Evolutionary conservation across 2,329 filamentous ascomycete species (phyloP).

Genomic region (Trichophyton benhamiae): DNA sequence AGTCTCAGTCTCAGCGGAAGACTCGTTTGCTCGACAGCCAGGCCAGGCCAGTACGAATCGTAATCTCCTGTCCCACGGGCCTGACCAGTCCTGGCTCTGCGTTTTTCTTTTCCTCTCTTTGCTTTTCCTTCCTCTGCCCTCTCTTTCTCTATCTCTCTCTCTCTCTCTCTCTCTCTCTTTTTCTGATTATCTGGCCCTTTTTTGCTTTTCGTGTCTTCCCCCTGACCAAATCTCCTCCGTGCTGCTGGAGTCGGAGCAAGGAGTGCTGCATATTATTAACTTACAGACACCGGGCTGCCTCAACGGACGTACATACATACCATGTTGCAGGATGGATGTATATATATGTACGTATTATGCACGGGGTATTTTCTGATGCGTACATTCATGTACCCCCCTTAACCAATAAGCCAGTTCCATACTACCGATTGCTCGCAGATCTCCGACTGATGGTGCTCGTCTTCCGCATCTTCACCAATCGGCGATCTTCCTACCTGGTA

Average conservation of each 20-base stretch:
- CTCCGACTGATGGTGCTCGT: neutral
- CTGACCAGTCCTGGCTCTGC: neutral
- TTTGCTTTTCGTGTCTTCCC: neutral
- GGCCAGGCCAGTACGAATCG: neutral
- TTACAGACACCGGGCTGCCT: neutral
- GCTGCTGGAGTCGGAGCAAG: too few species aligned
- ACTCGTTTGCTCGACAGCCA: neutral
- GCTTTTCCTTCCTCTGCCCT: neutral
- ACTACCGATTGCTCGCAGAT: neutral
- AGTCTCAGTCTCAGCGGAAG: neutral
- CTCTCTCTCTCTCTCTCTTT: neutral
- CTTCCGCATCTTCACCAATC: neutral
- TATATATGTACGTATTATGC: neutral
- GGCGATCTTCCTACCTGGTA: slow-evolving; percentile 1
- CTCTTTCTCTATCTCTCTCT: neutral
- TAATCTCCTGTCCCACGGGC: neutral
- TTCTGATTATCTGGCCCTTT: neutral
- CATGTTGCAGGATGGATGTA: neutral
- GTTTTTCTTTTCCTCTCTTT: neutral
- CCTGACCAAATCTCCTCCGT: neutral
- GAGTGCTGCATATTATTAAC: neutral
- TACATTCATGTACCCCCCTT: neutral
- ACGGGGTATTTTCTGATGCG: neutral
- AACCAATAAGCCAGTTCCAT: neutral
- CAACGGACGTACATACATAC: neutral